Percentiles rank a stretch among this genome's conserved stretches.
These are phyloP conservation scores for Blepharisma undulans DNA, from an alignment of 169 alveolate genomes.

Conservation along the genomic window DNA sequence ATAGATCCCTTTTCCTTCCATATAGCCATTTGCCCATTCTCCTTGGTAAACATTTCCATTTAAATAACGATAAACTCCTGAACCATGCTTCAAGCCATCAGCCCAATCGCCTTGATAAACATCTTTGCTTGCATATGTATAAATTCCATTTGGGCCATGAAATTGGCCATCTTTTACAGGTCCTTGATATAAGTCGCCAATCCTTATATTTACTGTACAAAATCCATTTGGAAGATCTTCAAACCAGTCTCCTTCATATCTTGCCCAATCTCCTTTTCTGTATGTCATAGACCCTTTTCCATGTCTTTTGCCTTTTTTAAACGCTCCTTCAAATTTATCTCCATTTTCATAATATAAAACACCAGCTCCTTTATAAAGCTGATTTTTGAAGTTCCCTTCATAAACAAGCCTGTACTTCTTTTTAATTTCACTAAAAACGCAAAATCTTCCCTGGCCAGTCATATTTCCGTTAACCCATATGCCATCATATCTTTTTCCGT, in stretches of 20 bases:
- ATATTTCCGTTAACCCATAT: conserved; percentile 21
- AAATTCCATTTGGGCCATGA: neutral
- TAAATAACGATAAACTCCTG: neutral
- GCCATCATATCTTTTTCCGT: conserved; percentile 43
- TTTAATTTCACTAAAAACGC: neutral
- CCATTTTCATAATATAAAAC: conserved; percentile 87
- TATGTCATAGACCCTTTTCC: conserved; percentile 70
- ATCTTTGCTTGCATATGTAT: neutral
- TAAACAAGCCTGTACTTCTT: neutral
- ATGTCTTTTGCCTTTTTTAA: conserved; percentile 74
- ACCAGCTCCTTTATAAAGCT: conserved; percentile 86
- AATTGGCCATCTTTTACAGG: neutral
- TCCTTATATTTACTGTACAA: neutral
- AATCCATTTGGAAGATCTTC: conserved; percentile 3
- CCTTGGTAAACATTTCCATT: neutral
- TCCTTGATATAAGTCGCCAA: conserved; percentile 5
- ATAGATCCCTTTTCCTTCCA: neutral
- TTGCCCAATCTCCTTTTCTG: conserved; percentile 47
- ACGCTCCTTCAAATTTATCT: conserved; percentile 83
- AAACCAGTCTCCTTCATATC: conserved; percentile 18
- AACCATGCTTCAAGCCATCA: neutral
- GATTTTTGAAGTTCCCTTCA: conserved; percentile 44
- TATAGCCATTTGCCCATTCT: neutral
- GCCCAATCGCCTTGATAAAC: conserved; percentile 15
- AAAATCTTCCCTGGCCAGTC: neutral